Conservation (phyloP, 78 protist genomes). For the Pigoraptor vietnamica region DNA sequence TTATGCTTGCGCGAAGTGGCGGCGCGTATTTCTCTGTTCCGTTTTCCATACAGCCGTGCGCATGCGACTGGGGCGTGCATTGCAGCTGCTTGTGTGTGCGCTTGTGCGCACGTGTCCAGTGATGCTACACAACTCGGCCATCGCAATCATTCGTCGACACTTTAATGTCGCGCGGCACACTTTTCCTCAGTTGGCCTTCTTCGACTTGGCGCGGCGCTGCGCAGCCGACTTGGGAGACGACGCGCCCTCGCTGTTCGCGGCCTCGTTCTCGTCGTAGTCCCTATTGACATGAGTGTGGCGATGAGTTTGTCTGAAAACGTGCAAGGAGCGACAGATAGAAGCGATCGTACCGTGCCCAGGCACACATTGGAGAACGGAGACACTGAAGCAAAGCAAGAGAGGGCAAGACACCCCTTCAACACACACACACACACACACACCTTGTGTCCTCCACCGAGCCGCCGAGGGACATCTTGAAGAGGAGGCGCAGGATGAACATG, state of each 20-base stretch:
- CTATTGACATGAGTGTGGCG: too few relatives aligned
- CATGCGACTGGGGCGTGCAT: too few relatives aligned
- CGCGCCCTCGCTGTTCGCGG: neutral
- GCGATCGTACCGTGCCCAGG: too few relatives aligned
- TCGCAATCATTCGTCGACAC: neutral
- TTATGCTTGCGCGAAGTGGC: too few relatives aligned
- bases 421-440: neutral
- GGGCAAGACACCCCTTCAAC: neutral
- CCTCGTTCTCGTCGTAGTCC: neutral
- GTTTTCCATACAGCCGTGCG: too few relatives aligned
- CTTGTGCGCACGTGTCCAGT: too few relatives aligned
- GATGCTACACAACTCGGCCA: neutral
- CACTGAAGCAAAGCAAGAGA: too few relatives aligned
- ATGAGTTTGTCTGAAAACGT: too few relatives aligned
- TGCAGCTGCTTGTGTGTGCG: too few relatives aligned
- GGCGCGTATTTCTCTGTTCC: too few relatives aligned
- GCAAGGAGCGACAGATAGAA: too few relatives aligned
- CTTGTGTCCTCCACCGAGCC: neutral
- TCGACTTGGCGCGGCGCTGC: neutral
- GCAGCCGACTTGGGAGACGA: neutral
- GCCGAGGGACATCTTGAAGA: neutral
- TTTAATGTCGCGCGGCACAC: neutral
- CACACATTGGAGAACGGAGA: too few relatives aligned
- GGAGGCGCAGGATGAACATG: neutral
- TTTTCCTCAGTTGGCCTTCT: neutral